Conservation (phyloP, 805 yeast species). For the Ogataea parapolymorpha region DNA sequence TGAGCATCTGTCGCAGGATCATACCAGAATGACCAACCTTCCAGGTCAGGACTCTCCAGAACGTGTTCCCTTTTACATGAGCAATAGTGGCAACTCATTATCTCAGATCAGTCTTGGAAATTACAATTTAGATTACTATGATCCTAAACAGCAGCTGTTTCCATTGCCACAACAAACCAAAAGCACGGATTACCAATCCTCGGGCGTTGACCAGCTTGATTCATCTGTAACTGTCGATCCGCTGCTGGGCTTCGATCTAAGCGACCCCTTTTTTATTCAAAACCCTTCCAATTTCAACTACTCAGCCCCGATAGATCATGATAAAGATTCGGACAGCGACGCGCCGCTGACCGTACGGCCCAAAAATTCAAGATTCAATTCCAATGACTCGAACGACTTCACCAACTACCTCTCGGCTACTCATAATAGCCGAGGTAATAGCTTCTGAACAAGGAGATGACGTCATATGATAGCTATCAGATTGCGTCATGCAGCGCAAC, state of each 20-base stretch:
- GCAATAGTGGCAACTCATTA: conserved; percentile 14
- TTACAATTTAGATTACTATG: conserved; percentile 24
- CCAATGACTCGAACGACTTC: conserved; percentile 21
- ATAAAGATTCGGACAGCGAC: neutral
- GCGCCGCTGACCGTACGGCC: conserved; percentile 10
- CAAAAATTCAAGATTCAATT: conserved; percentile 14
- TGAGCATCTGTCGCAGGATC: conserved; percentile 11
- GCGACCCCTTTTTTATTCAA: conserved; percentile 52
- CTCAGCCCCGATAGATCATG: conserved; percentile 14
- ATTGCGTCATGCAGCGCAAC: neutral
- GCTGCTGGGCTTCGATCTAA: conserved; percentile 39
- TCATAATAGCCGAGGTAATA: conserved; percentile 11
- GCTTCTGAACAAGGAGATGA: conserved; percentile 1
- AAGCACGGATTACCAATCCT: conserved; percentile 1
- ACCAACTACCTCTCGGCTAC: conserved; percentile 13
- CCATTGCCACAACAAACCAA: conserved; percentile 19
- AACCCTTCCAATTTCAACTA: conserved; percentile 45
- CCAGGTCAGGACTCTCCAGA: neutral
- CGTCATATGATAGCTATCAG: neutral
- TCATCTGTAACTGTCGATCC: conserved; percentile 30
- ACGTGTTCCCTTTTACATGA: conserved; percentile 8
- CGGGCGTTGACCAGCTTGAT: conserved; percentile 8
- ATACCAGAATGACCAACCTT: neutral
- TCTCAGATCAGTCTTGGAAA: conserved; percentile 21
- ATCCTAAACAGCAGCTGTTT: conserved; percentile 21